These are phyloP conservation scores for Candida insectalens DNA, from an alignment of 805 yeast genomes.

Conservation along the genomic window DNA sequence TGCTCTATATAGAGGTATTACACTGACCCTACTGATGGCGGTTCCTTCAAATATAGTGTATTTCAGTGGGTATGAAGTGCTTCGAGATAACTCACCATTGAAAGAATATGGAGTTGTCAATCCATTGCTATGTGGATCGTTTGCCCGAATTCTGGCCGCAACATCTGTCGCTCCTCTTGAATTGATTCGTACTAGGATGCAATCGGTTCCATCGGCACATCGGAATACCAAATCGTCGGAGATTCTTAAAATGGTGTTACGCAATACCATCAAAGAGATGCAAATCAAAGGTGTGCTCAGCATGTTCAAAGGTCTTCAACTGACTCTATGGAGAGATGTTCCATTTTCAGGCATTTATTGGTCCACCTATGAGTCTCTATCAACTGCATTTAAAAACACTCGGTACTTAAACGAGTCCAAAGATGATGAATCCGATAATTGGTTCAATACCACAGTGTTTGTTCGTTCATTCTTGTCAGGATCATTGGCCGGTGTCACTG, in stretches of 20 bases:
- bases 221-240: constrained; percentile 21
- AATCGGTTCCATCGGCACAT: constrained; percentile 58
- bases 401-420: constrained; percentile 15
- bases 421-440: constrained; percentile 5
- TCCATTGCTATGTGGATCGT: constrained; percentile 77
- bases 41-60: constrained; percentile 90
- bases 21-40: constrained; percentile 78
- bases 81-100: constrained; percentile 67
- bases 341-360: constrained; percentile 95
- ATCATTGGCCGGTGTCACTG: constrained; percentile 71
- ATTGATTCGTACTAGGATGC: constrained; percentile 77
- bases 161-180: constrained; percentile 83
- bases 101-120: constrained; percentile 33
- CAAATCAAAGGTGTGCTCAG: constrained; percentile 47
- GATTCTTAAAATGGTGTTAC: constrained; percentile 36
- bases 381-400: constrained; percentile 18
- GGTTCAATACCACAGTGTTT: constrained; percentile 31
- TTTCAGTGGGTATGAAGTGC: constrained; percentile 85
- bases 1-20: constrained; percentile 84
- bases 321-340: constrained; percentile 94
- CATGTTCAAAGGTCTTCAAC: constrained; percentile 73
- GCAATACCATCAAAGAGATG: constrained; percentile 31
- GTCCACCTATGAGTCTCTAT: constrained; percentile 65
- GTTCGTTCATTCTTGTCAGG: constrained; percentile 70
- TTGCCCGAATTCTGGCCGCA: constrained; percentile 78